Evolutionary conservation across 2,329 filamentous ascomycete genomes (phyloP), one percentile per base, ranked within the genome.

Genomic region (Colletotrichum musae): DNA sequence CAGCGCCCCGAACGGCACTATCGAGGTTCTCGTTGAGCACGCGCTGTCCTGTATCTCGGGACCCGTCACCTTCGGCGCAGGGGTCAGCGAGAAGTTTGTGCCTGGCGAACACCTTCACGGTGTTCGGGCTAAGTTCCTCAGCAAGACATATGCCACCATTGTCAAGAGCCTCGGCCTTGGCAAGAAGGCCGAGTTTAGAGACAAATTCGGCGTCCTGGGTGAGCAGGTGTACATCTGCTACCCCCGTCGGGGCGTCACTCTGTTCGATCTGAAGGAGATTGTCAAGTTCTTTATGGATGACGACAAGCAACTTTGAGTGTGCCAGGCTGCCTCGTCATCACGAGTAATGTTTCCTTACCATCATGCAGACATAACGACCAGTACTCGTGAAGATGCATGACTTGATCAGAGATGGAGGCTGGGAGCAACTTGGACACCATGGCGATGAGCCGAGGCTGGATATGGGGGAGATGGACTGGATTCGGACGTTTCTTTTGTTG

Each of bases 161-260:
- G 92, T 93, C 50, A 93, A 93, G 75, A 94, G 95, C 78, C 89
- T 97, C 74, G 92, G 93, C 74, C 86, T 97, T 72, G 92, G 91
- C 53, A 90, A 92, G 77, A 97, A 97, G 88, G 92, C 89, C 62
- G 94, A 95, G 79, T 98, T 98, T 84, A 87, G 95, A 70, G 92
- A 93, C 83, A 98, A 98, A 86, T 89, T 98, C 79, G 95, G 95
- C 61, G 93, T 93, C 5, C 84, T 89, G 67, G 94, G 95, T 70
- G 94, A 97, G 76, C 90, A 93, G 56, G 90, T 95, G 32, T 98
- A 94, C 80, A 94, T 98, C 73, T 94, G 93, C 77, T 98, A 97
- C 81, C 95, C 95, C 48, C 91, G 92, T 67, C 91, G 94, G 76
- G 94, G 95, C 7, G 86, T 98, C 32, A 94, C 94, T 2, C 90